Base-by-base conservation (phyloP, 139 green algal genomes). In the Volvox africanus region DNA sequence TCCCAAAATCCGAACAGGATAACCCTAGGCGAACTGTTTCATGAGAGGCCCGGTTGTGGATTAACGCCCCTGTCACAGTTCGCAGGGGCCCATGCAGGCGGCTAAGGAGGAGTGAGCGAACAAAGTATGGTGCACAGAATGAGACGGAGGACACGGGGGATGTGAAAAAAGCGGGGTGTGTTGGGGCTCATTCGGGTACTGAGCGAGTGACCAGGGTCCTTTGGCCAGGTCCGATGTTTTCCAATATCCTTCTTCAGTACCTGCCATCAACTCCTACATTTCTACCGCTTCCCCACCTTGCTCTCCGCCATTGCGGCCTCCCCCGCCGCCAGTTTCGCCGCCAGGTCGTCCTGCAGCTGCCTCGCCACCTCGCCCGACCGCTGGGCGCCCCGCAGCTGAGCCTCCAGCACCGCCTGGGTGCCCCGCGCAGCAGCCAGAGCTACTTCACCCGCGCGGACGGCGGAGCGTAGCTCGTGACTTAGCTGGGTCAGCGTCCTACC, bases 371-470 rank as follows among this genome's bases (percentile, higher is more conserved):
- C 37, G 28, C 18, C 35, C 28, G 37, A 30, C 9, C 85, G 85
- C 85, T 82, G 69, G 32, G 85, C 36, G 37, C 85, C 85, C 1
- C 85, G 85, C 36, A 89, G 85, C 69, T 89, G 85, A 26, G 85
- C 85, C 85, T 89, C 85, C 85, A 89, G 69, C 85, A 89, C 69
- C 17, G 37, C 37, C 69, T 83, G 50, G 28, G 55, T 77, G 30
- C 73, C 75, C 30, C 21, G 73, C 2, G 86, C 86, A 21, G 86
- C 61, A 22, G 30, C 26, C 32, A 90, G 75, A 5, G 86, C n/a
- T 33, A 90, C 86, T 73, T 90, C 86, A 16, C 73, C 73, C 0
- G 73, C 86, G 3, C 75, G 73, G 17, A 77, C 32, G 3, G 86
- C 55, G 55, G 86, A 90, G 22, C 55, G 50, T 9, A 90, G 75